Conservation (phyloP, 2,329 filamentous ascomycete genomes). For the Fusarium sp. region DNA sequence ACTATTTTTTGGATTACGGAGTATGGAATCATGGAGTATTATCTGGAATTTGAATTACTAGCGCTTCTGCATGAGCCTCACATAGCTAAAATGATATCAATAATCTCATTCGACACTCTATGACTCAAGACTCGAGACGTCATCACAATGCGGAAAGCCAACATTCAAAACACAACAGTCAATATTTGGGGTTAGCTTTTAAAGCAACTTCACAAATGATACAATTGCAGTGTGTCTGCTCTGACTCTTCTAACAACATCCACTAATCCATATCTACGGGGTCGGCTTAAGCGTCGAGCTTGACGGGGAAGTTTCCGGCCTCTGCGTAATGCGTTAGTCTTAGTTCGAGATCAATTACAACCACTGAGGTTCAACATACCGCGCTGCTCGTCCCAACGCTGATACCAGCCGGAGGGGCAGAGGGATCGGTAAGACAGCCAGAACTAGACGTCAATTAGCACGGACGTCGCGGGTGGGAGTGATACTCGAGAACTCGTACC, state of each 20-base stretch:
- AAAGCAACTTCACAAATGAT: slow-evolving; percentile 51
- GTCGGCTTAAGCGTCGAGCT: slow-evolving; percentile 67
- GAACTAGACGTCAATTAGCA: slow-evolving; percentile 72
- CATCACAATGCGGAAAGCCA: slow-evolving; percentile 22
- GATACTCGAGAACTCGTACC: slow-evolving; percentile 63
- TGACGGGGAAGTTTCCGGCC: slow-evolving; percentile 75
- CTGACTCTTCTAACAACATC: slow-evolving; percentile 47
- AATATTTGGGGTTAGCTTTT: slow-evolving; percentile 43
- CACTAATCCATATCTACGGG: slow-evolving; percentile 40
- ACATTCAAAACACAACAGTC: slow-evolving; percentile 34
- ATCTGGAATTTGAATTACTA: slow-evolving; percentile 29
- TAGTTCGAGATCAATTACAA: slow-evolving; percentile 15
- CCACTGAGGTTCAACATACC: slow-evolving; percentile 66
- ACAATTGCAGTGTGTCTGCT: slow-evolving; percentile 53
- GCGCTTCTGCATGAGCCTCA: slow-evolving; percentile 26
- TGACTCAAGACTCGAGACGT: slow-evolving; percentile 20
- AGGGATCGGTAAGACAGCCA: slow-evolving; percentile 96
- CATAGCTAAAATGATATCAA: slow-evolving; percentile 39
- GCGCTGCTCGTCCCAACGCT: slow-evolving; percentile 97
- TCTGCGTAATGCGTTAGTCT: slow-evolving; percentile 59
- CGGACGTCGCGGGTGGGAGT: neutral
- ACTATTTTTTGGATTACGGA: slow-evolving; percentile 42
- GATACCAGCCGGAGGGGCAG: slow-evolving; percentile 94
- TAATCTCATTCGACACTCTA: slow-evolving; percentile 17
- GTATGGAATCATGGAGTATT: slow-evolving; percentile 35